Conservation (phyloP, 306 rosid genomes). For the Ormosia semicastrata region DNA sequence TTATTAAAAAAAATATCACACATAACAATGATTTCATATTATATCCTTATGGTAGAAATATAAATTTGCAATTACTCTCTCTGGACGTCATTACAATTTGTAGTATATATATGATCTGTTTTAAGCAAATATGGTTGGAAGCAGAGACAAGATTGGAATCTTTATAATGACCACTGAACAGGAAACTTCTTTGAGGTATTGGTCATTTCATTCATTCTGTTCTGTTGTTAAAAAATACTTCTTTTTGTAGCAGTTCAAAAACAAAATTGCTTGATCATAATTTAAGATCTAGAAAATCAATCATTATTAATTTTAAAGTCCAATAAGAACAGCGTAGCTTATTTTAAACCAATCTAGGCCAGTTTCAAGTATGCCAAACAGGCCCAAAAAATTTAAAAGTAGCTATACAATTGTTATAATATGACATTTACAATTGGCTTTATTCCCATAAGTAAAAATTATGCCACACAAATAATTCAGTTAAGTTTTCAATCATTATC, state of each 20-base stretch:
- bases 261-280: background rate
- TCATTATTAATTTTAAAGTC: background rate
- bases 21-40: background rate
- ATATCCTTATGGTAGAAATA: background rate
- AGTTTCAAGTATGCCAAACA: background rate
- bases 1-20: background rate
- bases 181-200: background rate
- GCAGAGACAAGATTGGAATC: background rate
- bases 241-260: background rate
- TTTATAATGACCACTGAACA: background rate
- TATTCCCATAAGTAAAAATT: background rate
- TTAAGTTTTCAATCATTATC: background rate
- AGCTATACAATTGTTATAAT: background rate
- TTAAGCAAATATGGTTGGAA: background rate
- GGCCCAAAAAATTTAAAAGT: background rate
- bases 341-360: background rate
- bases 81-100: background rate
- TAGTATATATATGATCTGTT: background rate
- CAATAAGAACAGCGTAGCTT: background rate
- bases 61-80: background rate
- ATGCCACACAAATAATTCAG: background rate
- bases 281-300: constrained; percentile 4
- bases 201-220: background rate
- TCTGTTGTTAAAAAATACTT: background rate
- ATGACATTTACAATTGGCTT: background rate